A percentile compares a stretch with the other conserved stretches of the same genome.
Conservation (phyloP, 2,329 filamentous ascomycete genomes). For the Sporothrix pallida region DNA sequence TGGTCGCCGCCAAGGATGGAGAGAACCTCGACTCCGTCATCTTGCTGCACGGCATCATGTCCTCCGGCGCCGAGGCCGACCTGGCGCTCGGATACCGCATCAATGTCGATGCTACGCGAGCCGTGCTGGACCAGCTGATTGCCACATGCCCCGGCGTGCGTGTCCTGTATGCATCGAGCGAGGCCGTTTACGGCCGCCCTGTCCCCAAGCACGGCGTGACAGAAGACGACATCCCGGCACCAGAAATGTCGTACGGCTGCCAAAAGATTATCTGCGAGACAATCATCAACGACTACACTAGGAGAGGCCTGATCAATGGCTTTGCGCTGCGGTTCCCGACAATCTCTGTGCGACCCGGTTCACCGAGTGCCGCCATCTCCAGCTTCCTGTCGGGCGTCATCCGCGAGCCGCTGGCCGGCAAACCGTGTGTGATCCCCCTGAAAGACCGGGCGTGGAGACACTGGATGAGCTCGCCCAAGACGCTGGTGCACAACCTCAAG, state of each 20-base stretch:
- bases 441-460: slow-evolving; percentile 51
- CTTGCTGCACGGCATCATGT: slow-evolving; percentile 64
- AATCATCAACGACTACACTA: slow-evolving; percentile 60
- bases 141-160: slow-evolving; percentile 52
- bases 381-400: slow-evolving; percentile 61
- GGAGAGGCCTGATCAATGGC: slow-evolving; percentile 57
- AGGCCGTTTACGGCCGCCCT: slow-evolving; percentile 57
- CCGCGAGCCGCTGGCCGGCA: slow-evolving; percentile 56
- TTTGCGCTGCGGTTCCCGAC: slow-evolving; percentile 59
- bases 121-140: slow-evolving; percentile 55
- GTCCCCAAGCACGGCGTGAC: slow-evolving; percentile 52
- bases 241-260: slow-evolving; percentile 60
- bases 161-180: slow-evolving; percentile 59
- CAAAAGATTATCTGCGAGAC: slow-evolving; percentile 62
- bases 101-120: slow-evolving; percentile 59
- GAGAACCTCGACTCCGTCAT: slow-evolving; percentile 52
- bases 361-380: slow-evolving; percentile 59
- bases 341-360: slow-evolving; percentile 57
- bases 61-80: slow-evolving; percentile 59
- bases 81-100: slow-evolving; percentile 55
- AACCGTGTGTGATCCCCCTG: slow-evolving; percentile 55
- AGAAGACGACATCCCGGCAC: slow-evolving; percentile 53
- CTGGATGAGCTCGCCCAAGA: slow-evolving; percentile 60
- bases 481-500: slow-evolving; percentile 56
- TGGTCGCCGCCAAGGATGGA: neutral